Conservation (phyloP, 768 basidiomycete species). For the Tulasnella sp. region DNA sequence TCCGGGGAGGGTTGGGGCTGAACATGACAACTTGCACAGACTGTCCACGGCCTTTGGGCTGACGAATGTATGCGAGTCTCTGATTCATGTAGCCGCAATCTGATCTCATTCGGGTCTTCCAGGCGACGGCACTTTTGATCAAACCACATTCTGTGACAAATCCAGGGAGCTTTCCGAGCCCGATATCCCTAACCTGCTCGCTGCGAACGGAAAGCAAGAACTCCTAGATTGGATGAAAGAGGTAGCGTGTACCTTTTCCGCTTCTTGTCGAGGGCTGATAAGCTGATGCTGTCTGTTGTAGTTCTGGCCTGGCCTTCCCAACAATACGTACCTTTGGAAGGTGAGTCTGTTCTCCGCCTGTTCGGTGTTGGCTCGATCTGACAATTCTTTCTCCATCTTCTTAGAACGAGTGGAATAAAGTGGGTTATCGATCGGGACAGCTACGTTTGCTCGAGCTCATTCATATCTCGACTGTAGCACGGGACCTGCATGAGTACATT, state of each 20-base stretch:
- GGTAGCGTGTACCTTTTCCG: no score
- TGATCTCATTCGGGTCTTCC: neutral
- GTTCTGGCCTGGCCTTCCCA: slow-evolving; percentile 27
- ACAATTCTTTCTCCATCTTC: neutral
- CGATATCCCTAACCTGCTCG: no score
- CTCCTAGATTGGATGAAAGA: no score
- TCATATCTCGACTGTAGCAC: neutral
- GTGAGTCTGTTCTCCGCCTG: neutral
- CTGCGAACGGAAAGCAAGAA: no score
- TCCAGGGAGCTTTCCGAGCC: no score
- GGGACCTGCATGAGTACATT: slow-evolving; percentile 12
- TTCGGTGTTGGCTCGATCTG: neutral
- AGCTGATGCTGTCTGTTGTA: neutral
- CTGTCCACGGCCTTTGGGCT: slow-evolving; percentile 50
- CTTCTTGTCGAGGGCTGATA: no score
- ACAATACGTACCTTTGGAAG: slow-evolving; percentile 37
- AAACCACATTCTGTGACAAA: no score
- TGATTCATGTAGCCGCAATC: neutral
- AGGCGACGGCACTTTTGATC: slow-evolving; percentile 33
- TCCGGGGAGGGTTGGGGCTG: neutral
- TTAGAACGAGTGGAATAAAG: slow-evolving; percentile 36
- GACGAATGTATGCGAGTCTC: neutral
- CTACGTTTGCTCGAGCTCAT: neutral
- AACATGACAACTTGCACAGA: slow-evolving; percentile 27
- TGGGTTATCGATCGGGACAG: neutral